These are phyloP conservation scores for Pyricularia grisea DNA, from an alignment of 2,329 filamentous ascomycete species.

Conservation along the genomic window DNA sequence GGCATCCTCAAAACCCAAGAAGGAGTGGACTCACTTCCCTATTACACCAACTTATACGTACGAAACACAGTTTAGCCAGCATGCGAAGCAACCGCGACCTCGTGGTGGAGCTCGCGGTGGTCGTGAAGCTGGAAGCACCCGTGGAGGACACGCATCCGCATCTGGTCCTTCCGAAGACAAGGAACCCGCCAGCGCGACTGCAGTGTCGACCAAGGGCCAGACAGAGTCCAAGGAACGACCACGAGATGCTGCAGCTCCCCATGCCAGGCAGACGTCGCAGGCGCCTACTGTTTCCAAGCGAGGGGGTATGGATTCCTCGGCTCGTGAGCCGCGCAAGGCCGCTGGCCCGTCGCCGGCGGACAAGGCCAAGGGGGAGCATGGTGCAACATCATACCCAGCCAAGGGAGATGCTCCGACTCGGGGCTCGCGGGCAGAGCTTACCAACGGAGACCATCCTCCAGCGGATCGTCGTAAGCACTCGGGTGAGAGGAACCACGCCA, in stretches of 20 bases:
- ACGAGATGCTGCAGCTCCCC: conserved; percentile 24
- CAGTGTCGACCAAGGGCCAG: conserved; percentile 21
- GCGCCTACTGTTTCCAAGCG: conserved; percentile 31
- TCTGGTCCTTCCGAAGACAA: background rate
- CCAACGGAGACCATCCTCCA: conserved; percentile 1
- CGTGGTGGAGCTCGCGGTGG: conserved; percentile 37
- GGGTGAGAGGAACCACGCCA: conserved; percentile 1
- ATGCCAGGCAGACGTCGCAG: conserved; percentile 24
- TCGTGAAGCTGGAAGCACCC: conserved; percentile 22
- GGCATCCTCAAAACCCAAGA: conserved; percentile 50
- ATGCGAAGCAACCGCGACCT: conserved; percentile 26
- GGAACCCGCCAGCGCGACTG: conserved; percentile 5
- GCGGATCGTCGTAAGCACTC: conserved; percentile 1
- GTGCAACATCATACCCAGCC: background rate
- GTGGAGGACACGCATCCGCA: conserved; percentile 15
- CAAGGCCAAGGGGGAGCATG: conserved; percentile 28
- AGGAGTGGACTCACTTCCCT: conserved; percentile 76
- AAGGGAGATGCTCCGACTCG: conserved; percentile 1
- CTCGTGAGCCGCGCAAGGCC: conserved; percentile 38
- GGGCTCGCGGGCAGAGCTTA: conserved; percentile 1
- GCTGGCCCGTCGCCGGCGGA: conserved; percentile 22
- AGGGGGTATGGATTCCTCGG: conserved; percentile 28
- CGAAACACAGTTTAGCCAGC: conserved; percentile 48
- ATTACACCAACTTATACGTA: conserved; percentile 82
- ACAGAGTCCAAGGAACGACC: conserved; percentile 21